Percentiles rank a stretch among this genome's conserved stretches.
Conservation (phyloP, 306 rosid species). For the Dalbergia oliveri region DNA sequence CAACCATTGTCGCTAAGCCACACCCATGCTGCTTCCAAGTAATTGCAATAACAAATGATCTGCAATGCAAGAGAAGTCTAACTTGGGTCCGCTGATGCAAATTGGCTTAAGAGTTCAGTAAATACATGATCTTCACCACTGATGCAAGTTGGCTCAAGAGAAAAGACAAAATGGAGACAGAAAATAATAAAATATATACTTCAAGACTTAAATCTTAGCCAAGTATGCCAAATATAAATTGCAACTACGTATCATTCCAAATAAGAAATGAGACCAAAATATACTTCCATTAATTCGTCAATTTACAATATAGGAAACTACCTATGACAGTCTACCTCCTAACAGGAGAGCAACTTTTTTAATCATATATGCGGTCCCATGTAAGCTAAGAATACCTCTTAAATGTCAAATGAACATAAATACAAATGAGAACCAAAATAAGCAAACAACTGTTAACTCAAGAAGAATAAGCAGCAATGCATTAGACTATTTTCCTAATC, state of each 20-base stretch:
- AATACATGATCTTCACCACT: not conserved
- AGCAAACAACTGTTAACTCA: not conserved
- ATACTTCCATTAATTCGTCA: conserved; percentile 10
- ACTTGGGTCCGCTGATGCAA: conserved; percentile 13
- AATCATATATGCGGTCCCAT: too few species aligned
- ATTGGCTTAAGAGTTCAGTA: not conserved
- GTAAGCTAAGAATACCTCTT: not conserved
- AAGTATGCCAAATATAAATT: too few species aligned
- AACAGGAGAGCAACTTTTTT: too few species aligned
- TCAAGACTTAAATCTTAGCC: not conserved
- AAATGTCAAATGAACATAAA: conserved; percentile 4
- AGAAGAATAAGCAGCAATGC: conserved; percentile 14
- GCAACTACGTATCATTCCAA: not conserved
- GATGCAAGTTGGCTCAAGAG: conserved; percentile 21
- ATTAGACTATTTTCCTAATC: conserved; percentile 23
- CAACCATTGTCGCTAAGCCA: not conserved
- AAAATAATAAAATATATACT: not conserved
- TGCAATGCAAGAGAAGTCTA: not conserved
- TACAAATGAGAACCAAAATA: not conserved
- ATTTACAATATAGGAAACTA: not conserved
- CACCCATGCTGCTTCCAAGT: conserved; percentile 12
- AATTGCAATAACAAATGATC: conserved; percentile 6
- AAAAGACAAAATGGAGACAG: conserved; percentile 11
- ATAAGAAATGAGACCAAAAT: conserved; percentile 2
- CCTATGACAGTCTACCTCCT: not conserved